Evolutionary conservation across 345 rosid genomes (phyloP), one percentile per base, ranked within the genome.

Genomic region (Acer campestre): DNA sequence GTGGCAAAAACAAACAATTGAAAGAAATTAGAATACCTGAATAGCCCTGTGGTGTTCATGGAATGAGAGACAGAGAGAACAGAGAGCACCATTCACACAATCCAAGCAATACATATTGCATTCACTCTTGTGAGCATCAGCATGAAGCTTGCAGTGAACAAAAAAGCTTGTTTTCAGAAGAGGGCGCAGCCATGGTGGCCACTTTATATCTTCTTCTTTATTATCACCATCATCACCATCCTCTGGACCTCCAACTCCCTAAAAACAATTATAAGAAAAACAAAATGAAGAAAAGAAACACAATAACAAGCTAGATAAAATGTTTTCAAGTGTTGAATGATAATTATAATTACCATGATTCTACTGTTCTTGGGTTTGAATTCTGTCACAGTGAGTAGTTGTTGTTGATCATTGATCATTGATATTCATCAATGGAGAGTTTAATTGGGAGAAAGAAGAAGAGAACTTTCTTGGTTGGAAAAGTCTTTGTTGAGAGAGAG

Each of bases 121-220:
- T 79, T 90, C 94, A 69, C 89, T 87, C 84, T 85, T 90, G 75
- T 88, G 90, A 20, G 94, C 82, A 78, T 88, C 90, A 6, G 82
- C 88, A 71, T 90, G 94, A 2, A 35, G 70, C 76, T 85, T 85
- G 82, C 92, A 90, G 75, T 87, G 91, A 73, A 77, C 87, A 44
- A 90, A 90, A 73, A 90, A 90, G 59, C 83, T 79, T 74, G 88
- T 90, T 56, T 78, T 73, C 10, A 90, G 78, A 10, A 90, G 85
- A 5, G 92, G 90, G 68, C 76, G 75, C 76, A 90, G 76, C 94
- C 94, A 90, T 74, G 84, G 84, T n/a, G 92, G 94, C 92, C 93
- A 88, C 74, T 81, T 76, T n/a, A 64, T 67, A 17, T 78, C 81
- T 7, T 82, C 78, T 42, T 71, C 80, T 29, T 74, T 68, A 6